phyloP scores from a whole-genome alignment of 441 rosid genomes.

The Populus hybrid region DNA sequence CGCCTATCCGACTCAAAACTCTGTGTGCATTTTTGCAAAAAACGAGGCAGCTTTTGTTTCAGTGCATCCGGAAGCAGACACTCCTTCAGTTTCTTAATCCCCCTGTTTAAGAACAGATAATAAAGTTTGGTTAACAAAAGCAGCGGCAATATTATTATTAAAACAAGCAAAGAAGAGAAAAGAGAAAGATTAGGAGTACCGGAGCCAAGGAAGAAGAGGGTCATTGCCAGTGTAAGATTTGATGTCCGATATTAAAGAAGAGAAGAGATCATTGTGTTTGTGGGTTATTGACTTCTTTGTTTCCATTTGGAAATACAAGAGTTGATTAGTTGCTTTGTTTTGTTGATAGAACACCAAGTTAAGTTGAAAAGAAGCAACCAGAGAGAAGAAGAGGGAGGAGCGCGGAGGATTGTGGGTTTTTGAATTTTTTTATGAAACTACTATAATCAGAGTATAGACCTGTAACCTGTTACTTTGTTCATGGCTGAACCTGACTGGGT shows the following conservation, averaged over 20 bases:
- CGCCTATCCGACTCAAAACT: constrained; percentile 75
- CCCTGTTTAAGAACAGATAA: constrained; percentile 32
- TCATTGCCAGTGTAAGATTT: constrained; percentile 77
- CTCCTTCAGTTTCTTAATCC: constrained; percentile 73
- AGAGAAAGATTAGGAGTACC: constrained; percentile 34
- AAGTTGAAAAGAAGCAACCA: neutral
- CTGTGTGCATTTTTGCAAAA: constrained; percentile 74
- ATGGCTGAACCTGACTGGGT: neutral
- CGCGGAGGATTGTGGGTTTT: neutral
- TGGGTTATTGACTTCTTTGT: neutral
- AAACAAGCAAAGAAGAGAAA: neutral
- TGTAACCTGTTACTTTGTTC: neutral
- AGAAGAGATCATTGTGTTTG: constrained; percentile 26
- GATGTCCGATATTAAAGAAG: constrained; percentile 70
- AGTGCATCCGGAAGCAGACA: constrained; percentile 43
- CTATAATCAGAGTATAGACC: neutral
- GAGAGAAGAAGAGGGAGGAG: neutral
- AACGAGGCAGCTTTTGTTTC: constrained; percentile 80
- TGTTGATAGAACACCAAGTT: neutral
- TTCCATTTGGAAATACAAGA: neutral
- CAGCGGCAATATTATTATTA: neutral
- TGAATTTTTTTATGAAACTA: neutral
- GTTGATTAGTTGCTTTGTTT: neutral
- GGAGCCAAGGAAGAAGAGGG: constrained; percentile 86
- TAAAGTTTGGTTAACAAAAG: neutral